Evolutionary conservation across 768 basidiomycete species (phyloP).

Genomic region (Lepiota subincarnata): DNA sequence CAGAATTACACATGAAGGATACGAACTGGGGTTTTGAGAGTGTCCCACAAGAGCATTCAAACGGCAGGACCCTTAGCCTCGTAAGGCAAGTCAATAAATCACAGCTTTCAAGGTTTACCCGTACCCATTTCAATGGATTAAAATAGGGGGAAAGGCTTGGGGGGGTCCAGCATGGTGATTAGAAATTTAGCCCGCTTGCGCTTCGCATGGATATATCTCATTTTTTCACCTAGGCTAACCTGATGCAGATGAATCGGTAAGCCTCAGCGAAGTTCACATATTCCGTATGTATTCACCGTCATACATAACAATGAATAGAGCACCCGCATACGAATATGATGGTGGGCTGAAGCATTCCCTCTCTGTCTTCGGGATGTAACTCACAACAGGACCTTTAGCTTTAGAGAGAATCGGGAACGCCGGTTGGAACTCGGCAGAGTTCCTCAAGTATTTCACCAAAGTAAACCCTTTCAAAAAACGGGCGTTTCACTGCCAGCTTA

Average conservation of each 20-base stretch:
- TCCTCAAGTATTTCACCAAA: slow-evolving; percentile 16
- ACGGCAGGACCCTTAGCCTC: slow-evolving; percentile 5
- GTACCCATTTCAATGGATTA: not conserved
- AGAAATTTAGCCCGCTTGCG: not conserved
- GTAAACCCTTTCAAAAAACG: not conserved
- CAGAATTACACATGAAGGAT: slow-evolving; percentile 16
- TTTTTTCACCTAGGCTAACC: not conserved
- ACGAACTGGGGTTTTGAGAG: slow-evolving; percentile 16
- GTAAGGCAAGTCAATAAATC: slow-evolving; percentile 1
- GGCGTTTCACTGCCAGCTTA: not conserved
- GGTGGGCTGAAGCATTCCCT: not conserved
- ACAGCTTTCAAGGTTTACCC: too few species aligned
- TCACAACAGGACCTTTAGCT: slow-evolving; percentile 3
- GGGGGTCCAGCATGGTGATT: slow-evolving; percentile 16
- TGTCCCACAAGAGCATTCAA: slow-evolving; percentile 11
- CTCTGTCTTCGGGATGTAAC: not conserved
- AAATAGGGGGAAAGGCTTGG: slow-evolving; percentile 15
- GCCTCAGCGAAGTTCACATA: not conserved
- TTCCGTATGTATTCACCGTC: not conserved
- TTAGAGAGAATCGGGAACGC: slow-evolving; percentile 14
- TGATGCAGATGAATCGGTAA: slow-evolving; percentile 17
- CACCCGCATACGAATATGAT: slow-evolving; percentile 16
- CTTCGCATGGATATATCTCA: not conserved
- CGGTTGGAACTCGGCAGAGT: slow-evolving; percentile 15
- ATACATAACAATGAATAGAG: slow-evolving; percentile 1